A percentile compares a stretch with the other conserved stretches of the same genome.
phyloP scores from a whole-genome alignment of 805 yeast genomes.

The Candida quercuum region DNA sequence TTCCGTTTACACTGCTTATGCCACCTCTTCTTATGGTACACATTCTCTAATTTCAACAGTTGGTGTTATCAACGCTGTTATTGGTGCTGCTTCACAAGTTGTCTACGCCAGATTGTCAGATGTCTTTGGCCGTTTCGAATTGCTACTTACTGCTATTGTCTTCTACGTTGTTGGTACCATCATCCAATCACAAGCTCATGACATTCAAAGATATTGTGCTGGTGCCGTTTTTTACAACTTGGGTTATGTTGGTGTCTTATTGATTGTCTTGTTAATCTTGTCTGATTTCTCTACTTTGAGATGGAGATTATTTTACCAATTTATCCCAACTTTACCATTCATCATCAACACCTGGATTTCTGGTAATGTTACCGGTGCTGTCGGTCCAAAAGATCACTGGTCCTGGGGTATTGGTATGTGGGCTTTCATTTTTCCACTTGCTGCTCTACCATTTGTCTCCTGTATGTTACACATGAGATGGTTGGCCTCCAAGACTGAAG shows the following conservation, averaged over 20 bases:
- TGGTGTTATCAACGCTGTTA: constrained; percentile 50
- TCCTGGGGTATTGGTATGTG: constrained; percentile 78
- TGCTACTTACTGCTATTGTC: constrained; percentile 42
- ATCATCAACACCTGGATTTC: constrained; percentile 76
- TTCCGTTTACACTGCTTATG: constrained; percentile 45
- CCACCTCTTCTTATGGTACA: constrained; percentile 45
- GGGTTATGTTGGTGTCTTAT: constrained; percentile 61
- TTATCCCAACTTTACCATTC: constrained; percentile 65
- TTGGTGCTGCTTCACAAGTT: constrained; percentile 64
- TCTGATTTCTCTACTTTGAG: constrained; percentile 66
- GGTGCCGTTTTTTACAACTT: constrained; percentile 51
- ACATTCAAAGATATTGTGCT: constrained; percentile 54
- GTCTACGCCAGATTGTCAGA: constrained; percentile 60
- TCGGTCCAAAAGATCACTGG: constrained; percentile 37
- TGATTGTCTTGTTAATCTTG: constrained; percentile 50
- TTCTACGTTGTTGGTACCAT: constrained; percentile 61
- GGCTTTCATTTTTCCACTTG: constrained; percentile 70
- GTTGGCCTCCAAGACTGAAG: constrained; percentile 47
- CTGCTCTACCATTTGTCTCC: constrained; percentile 52
- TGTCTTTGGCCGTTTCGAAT: constrained; percentile 58
- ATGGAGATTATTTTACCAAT: constrained; percentile 64
- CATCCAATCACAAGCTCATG: constrained; percentile 54
- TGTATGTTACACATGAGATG: constrained; percentile 53
- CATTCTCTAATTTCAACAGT: constrained; percentile 59
- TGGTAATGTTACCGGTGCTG: constrained; percentile 47